Conservation (phyloP, 1,284 basidiomycete species). For the Naganishia cerealis region DNA sequence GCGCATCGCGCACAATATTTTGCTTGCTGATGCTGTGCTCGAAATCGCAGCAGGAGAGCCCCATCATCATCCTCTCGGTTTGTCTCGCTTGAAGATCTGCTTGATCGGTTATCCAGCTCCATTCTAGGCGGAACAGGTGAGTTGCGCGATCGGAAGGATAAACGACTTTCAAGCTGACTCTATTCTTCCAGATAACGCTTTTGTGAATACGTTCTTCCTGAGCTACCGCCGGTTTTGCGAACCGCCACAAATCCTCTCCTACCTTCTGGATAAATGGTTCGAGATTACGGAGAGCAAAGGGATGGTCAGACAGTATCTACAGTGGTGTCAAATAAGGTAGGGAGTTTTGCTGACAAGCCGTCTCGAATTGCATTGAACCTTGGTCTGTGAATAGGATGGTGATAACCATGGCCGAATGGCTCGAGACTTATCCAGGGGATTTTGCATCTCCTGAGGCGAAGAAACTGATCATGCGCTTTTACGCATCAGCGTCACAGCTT, state of each 20-base stretch:
- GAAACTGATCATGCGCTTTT: conserved; percentile 40
- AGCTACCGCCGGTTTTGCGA: conserved; percentile 51
- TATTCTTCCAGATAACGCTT: conserved; percentile 42
- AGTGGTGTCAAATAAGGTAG: conserved; percentile 51
- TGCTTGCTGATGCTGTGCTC: neutral
- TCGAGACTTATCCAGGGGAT: conserved; percentile 49
- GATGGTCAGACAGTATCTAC: conserved; percentile 43
- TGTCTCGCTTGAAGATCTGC: conserved; percentile 22
- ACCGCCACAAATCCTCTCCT: conserved; percentile 46
- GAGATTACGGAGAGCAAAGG: conserved; percentile 42
- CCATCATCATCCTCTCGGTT: conserved; percentile 17
- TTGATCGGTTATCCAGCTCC: conserved; percentile 40
- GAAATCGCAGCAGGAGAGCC: neutral
- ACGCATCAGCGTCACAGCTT: conserved; percentile 43
- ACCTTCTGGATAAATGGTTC: conserved; percentile 45
- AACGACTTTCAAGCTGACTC: neutral
- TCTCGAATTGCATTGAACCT: neutral
- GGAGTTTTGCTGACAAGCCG: conserved; percentile 13
- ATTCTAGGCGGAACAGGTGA: conserved; percentile 48
- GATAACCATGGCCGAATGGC: conserved; percentile 50
- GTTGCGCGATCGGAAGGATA: conserved; percentile 2
- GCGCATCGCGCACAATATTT: neutral
- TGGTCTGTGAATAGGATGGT: conserved; percentile 40
- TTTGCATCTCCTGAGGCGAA: conserved; percentile 40
- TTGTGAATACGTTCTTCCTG: conserved; percentile 49